Base-by-base conservation (phyloP, 2,329 filamentous ascomycete genomes). In the Claviceps humidiphila region DNA sequence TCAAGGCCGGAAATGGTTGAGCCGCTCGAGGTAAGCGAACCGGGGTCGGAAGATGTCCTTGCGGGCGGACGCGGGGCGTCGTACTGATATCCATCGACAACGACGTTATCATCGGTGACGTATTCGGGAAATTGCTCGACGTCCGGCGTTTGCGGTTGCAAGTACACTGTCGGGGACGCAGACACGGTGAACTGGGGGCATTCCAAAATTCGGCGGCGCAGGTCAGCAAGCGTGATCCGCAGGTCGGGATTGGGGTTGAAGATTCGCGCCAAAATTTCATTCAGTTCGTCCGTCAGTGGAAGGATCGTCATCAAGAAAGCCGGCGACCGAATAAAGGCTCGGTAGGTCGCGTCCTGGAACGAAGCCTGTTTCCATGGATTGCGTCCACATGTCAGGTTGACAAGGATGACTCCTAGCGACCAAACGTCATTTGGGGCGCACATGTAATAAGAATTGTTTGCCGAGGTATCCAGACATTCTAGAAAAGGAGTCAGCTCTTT, bases 311-410 rank as follows among this genome's bases (percentile, higher is more conserved):
- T 86, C 58, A 98, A 74, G 68, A 97, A 98, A 64, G 85, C 84
- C 56, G 82, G 81, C 64, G 89, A 89, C 73, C 85, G 85, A 60
- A 87, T 79, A 71, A 87, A 97, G 51, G 90, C 90, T 63, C 86
- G 82, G 78, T 97, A 98, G 46, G 93, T 97, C 58, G 89, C 89
- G 69, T 98, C 93, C 68, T 95, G 89, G 60, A 82, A 75, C 13
- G 89, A 95, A 56, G 93, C 93, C 67, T 93, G 86, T 74, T 97
- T 97, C 93, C 93, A 98, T 54, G 93, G 93, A 71, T 98, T 98
- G 67, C 93, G 89, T 65, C 93, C 93, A 72, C 93, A 98, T 50
- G 89, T 95, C 59, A 98, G 77, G 74, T 98, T 98, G 62, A 98
- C 89, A 55, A 98, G 78, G 66, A 98, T 95, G 51, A 98, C 91